phyloP scores from a whole-genome alignment of 805 yeast genomes.

The Yarrowia sp. region DNA sequence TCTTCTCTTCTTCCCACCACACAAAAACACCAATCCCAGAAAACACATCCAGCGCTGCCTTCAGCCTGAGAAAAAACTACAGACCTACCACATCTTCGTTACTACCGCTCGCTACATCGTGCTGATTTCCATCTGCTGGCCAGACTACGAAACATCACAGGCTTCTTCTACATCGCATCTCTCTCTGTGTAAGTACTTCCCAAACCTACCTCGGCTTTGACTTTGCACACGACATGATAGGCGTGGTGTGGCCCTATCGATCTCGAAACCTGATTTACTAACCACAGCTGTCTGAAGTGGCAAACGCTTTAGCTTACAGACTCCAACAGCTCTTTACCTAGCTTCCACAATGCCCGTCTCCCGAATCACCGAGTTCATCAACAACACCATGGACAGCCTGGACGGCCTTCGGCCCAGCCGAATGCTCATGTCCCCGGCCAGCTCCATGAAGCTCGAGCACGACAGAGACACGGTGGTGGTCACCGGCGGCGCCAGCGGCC shows the following conservation, averaged over 20 bases:
- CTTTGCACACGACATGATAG: constrained; percentile 35
- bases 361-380: constrained; percentile 18
- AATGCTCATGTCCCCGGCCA: constrained; percentile 31
- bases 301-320: constrained; percentile 1
- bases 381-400: constrained; percentile 24
- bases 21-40: constrained; percentile 5
- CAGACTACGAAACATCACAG: constrained; percentile 6
- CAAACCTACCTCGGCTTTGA: constrained; percentile 15
- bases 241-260: constrained; percentile 12
- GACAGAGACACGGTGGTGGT: constrained; percentile 66
- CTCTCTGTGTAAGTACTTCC: constrained; percentile 17
- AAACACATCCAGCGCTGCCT: constrained; percentile 33
- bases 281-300: constrained; percentile 22
- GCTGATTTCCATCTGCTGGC: constrained; percentile 20
- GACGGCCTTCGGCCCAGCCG: constrained; percentile 34
- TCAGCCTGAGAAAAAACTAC: constrained; percentile 36
- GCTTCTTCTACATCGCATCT: neutral
- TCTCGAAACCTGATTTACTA: constrained; percentile 1
- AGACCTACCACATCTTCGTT: neutral
- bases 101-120: neutral
- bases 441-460: constrained; percentile 33
- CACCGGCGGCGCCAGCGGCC: constrained; percentile 86
- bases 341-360: constrained; percentile 18
- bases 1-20: constrained; percentile 15
- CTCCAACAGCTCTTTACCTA: neutral